Evolutionary conservation across 1,284 basidiomycete species (phyloP).

Genomic region (Ceratobasidium papillatum): DNA sequence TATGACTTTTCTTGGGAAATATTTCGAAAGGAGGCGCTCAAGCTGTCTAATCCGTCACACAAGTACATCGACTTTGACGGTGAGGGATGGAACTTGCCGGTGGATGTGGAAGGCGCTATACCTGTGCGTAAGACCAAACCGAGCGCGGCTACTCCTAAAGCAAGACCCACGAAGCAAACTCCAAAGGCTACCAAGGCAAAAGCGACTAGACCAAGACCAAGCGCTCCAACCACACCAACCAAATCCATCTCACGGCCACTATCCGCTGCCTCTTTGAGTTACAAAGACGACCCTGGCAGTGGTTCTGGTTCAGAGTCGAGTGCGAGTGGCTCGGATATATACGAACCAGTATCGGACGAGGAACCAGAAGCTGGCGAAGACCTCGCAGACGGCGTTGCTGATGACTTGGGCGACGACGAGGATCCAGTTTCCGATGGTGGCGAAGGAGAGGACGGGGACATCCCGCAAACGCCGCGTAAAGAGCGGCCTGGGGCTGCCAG

Average conservation of each 20-base stretch:
- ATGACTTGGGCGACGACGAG: slow-evolving; percentile 11
- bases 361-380: slow-evolving; percentile 12
- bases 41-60: slow-evolving; percentile 18
- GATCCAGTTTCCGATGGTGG: slow-evolving; percentile 21
- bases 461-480: slow-evolving; percentile 30
- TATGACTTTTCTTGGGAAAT: slow-evolving; percentile 38
- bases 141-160: slow-evolving; percentile 18
- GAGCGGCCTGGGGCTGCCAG: slow-evolving; percentile 4
- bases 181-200: slow-evolving; percentile 16
- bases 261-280: neutral
- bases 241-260: slow-evolving; percentile 23
- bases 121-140: neutral
- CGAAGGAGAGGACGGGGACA: neutral
- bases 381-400: neutral
- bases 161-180: slow-evolving; percentile 16
- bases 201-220: slow-evolving; percentile 1
- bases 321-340: slow-evolving; percentile 16
- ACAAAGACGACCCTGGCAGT: slow-evolving; percentile 18
- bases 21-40: slow-evolving; percentile 25
- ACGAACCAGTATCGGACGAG: slow-evolving; percentile 8
- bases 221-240: slow-evolving; percentile 27
- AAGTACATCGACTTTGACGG: slow-evolving; percentile 34
- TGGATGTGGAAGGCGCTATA: neutral
- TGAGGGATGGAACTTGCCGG: slow-evolving; percentile 26
- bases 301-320: slow-evolving; percentile 17